phyloP scores from a whole-genome alignment of 441 rosid genomes.

The Gossypium gossypioides region DNA sequence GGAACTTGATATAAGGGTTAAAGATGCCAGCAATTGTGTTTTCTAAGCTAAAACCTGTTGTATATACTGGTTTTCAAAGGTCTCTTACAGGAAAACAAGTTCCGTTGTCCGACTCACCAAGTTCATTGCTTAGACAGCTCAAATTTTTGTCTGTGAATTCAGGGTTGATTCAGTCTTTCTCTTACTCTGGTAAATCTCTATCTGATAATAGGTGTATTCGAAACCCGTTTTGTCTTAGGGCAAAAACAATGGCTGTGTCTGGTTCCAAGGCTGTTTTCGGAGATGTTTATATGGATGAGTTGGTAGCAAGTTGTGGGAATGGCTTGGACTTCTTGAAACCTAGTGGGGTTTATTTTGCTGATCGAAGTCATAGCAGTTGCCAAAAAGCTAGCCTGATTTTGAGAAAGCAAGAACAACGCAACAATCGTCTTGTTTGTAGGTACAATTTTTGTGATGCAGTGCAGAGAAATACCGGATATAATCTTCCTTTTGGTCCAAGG shows the following conservation, averaged over 20 bases:
- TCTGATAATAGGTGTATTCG: slow-evolving; percentile 15
- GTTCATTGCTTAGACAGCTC: slow-evolving; percentile 18
- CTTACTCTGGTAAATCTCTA: slow-evolving; percentile 18
- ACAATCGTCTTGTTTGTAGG: slow-evolving; percentile 23
- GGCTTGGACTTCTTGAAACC: slow-evolving; percentile 34
- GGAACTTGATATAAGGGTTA: slow-evolving; percentile 18
- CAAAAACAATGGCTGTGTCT: slow-evolving; percentile 40
- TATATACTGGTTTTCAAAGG: slow-evolving; percentile 39
- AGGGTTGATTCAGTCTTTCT: slow-evolving; percentile 8
- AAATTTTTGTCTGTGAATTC: slow-evolving; percentile 12
- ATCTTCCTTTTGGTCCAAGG: slow-evolving; percentile 22
- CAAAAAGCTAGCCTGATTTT: slow-evolving; percentile 31
- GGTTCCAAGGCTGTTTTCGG: slow-evolving; percentile 43
- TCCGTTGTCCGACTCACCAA: slow-evolving; percentile 7
- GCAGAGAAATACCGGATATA: slow-evolving; percentile 18
- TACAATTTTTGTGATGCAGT: slow-evolving; percentile 26
- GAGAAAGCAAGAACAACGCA: slow-evolving; percentile 22
- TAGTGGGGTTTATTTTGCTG: slow-evolving; percentile 29
- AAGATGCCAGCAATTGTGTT: slow-evolving; percentile 64
- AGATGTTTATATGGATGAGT: slow-evolving; percentile 44
- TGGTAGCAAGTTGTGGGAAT: slow-evolving; percentile 31
- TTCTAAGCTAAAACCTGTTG: slow-evolving; percentile 40
- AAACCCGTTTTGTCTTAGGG: slow-evolving; percentile 13
- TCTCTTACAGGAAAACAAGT: slow-evolving; percentile 16
- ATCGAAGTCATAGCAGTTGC: slow-evolving; percentile 21